A percentile compares a stretch with the other conserved stretches of the same genome.
Conservation (phyloP, 805 yeast species). For the Sugiyamaella qingdaonensis region DNA sequence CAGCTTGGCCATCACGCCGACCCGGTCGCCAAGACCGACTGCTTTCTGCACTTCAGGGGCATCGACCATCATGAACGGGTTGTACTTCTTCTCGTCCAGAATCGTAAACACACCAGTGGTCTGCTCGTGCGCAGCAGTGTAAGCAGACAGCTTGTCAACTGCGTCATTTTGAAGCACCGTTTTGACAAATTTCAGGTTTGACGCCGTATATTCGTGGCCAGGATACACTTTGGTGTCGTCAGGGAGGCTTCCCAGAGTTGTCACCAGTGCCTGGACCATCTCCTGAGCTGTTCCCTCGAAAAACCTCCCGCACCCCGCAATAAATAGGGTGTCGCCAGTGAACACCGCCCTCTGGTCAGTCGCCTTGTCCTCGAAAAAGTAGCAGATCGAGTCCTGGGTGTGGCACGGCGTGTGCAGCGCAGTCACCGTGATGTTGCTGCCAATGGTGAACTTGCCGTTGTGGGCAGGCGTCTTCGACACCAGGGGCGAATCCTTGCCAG, state of each 20-base stretch:
- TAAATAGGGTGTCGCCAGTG: constrained; percentile 94
- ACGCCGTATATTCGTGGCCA: constrained; percentile 92
- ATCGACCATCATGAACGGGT: constrained; percentile 81
- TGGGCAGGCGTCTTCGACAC: constrained; percentile 71
- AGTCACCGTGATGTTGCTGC: constrained; percentile 58
- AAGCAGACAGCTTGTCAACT: constrained; percentile 51
- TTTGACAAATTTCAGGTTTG: constrained; percentile 74
- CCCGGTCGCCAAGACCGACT: constrained; percentile 48
- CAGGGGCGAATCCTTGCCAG: constrained; percentile 75
- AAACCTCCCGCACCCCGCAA: constrained; percentile 93
- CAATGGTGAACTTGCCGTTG: constrained; percentile 57
- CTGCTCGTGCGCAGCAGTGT: constrained; percentile 50
- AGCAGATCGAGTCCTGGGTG: constrained; percentile 94
- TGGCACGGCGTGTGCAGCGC: constrained; percentile 97
- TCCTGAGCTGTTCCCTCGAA: constrained; percentile 85
- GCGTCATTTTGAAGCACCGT: constrained; percentile 53
- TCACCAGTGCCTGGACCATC: constrained; percentile 69
- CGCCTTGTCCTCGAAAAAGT: constrained; percentile 60
- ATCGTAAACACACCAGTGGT: constrained; percentile 88
- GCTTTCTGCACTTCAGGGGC: constrained; percentile 60
- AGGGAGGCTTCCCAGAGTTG: constrained; percentile 57
- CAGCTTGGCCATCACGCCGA: constrained; percentile 64
- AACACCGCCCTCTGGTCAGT: constrained; percentile 72
- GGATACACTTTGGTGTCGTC: constrained; percentile 73
- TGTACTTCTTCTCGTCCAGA: constrained; percentile 72